A percentile compares a stretch with the other conserved stretches of the same genome.
These are phyloP conservation scores for Lactifluus rugatus DNA, from an alignment of 768 basidiomycete species.

Conservation along the genomic window DNA sequence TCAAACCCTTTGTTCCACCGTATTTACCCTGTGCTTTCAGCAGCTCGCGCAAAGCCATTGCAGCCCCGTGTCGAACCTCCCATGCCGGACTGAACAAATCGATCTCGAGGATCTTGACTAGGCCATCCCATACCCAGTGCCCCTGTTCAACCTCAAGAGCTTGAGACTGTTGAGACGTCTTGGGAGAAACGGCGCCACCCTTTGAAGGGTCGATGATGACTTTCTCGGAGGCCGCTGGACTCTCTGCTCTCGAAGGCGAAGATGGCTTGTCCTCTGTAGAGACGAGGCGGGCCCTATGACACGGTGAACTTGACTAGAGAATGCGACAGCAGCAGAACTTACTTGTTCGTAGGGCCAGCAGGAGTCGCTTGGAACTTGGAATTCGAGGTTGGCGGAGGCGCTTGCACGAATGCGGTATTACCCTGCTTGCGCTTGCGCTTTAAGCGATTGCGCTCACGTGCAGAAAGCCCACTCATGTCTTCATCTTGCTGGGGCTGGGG, in stretches of 20 bases:
- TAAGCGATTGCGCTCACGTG: conserved; percentile 85
- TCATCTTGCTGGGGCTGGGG: conserved; percentile 34
- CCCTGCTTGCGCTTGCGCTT: conserved; percentile 92
- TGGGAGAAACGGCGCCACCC: conserved; percentile 77
- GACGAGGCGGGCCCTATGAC: conserved; percentile 61
- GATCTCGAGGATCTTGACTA: conserved; percentile 69
- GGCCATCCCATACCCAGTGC: conserved; percentile 80
- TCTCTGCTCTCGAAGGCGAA: conserved; percentile 44
- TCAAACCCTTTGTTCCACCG: conserved; percentile 70
- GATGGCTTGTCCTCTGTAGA: conserved; percentile 45
- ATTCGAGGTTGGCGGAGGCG: conserved; percentile 45
- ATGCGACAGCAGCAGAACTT: conserved; percentile 18
- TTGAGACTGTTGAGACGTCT: conserved; percentile 64
- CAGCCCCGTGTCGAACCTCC: conserved; percentile 92
- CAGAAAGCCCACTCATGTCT: conserved; percentile 58
- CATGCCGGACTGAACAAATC: conserved; percentile 79
- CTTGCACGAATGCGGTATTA: conserved; percentile 70
- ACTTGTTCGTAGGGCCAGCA: conserved; percentile 52
- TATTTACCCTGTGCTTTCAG: conserved; percentile 73
- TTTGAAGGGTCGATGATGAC: conserved; percentile 72
- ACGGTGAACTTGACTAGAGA: not conserved
- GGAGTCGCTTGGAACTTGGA: conserved; percentile 55
- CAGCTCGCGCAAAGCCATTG: conserved; percentile 82
- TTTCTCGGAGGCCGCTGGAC: conserved; percentile 52
- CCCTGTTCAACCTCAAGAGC: conserved; percentile 69